phyloP scores from a whole-genome alignment of 306 rosid genomes.

The Quercus dentata region DNA sequence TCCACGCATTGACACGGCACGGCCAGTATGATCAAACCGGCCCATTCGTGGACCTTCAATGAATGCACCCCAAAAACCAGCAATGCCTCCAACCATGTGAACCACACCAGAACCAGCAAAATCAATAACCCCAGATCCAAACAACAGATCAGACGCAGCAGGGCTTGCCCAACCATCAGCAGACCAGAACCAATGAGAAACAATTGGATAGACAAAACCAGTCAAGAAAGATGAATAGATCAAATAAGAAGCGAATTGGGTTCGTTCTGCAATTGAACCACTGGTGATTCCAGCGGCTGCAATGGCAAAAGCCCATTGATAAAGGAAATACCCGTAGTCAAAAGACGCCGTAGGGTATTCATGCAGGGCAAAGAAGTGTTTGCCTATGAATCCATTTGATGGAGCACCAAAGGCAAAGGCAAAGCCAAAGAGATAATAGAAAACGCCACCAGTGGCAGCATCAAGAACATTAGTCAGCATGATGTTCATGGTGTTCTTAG shows the following conservation, averaged over 20 bases:
- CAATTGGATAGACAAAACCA: conserved; percentile 52
- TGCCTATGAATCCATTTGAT: conserved; percentile 47
- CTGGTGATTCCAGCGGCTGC: conserved; percentile 60
- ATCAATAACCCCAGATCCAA: conserved; percentile 60
- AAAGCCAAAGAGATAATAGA: conserved; percentile 49
- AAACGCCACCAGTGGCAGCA: conserved; percentile 48
- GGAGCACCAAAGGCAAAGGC: conserved; percentile 53
- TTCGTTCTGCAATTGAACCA: conserved; percentile 60
- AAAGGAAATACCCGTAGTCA: conserved; percentile 42
- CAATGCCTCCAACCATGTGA: conserved; percentile 62
- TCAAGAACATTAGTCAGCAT: conserved; percentile 62
- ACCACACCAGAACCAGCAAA: conserved; percentile 67
- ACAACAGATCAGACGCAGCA: conserved; percentile 27
- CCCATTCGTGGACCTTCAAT: conserved; percentile 62
- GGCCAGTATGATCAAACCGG: conserved; percentile 45
- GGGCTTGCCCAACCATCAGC: conserved; percentile 57
- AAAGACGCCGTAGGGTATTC: conserved; percentile 35
- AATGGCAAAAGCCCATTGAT: conserved; percentile 61
- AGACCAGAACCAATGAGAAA: conserved; percentile 72
- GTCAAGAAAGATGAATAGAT: conserved; percentile 50
- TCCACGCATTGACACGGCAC: conserved; percentile 41
- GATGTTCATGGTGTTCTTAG: conserved; percentile 59
- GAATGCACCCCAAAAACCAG: conserved; percentile 61
- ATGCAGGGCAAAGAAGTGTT: conserved; percentile 39
- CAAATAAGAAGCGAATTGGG: conserved; percentile 48